phyloP scores from a whole-genome alignment of 2,329 filamentous ascomycete species.

The Verticillium longisporum region DNA sequence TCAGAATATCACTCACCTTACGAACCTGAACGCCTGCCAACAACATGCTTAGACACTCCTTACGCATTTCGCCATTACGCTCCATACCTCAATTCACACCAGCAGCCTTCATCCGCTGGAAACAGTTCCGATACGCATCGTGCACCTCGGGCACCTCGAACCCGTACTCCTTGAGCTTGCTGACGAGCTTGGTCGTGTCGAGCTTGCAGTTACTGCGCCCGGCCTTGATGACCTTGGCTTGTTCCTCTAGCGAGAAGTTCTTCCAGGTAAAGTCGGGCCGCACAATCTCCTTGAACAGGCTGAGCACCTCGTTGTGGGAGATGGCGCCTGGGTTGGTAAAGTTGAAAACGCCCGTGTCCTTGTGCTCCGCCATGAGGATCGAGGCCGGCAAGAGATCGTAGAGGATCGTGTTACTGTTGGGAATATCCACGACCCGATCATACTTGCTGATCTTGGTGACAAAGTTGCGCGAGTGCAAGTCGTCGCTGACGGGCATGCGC shows the following conservation, averaged over 20 bases:
- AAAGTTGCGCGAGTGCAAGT: conserved; percentile 60
- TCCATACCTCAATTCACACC: conserved; percentile 36
- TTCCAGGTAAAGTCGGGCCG: conserved; percentile 54
- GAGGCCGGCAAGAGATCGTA: conserved; percentile 56
- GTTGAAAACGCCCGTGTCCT: conserved; percentile 59
- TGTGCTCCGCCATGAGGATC: conserved; percentile 52
- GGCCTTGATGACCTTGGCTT: conserved; percentile 61
- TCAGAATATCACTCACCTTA: not conserved
- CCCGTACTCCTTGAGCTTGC: conserved; percentile 52
- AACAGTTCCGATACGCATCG: conserved; percentile 54
- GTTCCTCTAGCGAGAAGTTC: conserved; percentile 61
- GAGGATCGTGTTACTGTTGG: conserved; percentile 62
- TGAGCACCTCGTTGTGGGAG: conserved; percentile 63
- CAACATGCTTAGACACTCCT: not conserved
- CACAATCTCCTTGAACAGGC: conserved; percentile 56
- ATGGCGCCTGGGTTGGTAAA: conserved; percentile 66
- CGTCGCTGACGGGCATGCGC: conserved; percentile 63
- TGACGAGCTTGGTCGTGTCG: conserved; percentile 54
- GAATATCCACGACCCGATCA: conserved; percentile 58
- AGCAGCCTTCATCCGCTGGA: conserved; percentile 54
- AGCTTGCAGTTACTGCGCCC: conserved; percentile 60
- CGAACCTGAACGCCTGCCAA: not conserved
- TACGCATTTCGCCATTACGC: not conserved
- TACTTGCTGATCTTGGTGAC: conserved; percentile 64
- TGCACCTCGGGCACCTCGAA: conserved; percentile 55